Conservation (phyloP, 495 filamentous ascomycete genomes). For the Neurospora hispaniola region DNA sequence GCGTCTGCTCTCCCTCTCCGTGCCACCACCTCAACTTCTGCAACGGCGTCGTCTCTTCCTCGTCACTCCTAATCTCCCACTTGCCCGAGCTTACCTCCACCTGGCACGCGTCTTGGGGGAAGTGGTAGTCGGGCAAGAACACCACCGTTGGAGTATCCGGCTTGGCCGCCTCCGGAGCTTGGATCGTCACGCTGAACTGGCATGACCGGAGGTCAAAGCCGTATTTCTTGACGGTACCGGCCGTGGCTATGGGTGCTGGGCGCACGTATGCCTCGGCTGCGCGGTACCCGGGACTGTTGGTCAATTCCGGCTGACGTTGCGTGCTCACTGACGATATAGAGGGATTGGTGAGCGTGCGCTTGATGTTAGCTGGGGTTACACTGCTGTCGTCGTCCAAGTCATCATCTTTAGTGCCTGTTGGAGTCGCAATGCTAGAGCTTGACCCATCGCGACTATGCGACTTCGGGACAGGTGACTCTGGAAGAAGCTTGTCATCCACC, state of each 20-base stretch:
- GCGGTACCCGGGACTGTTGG: constrained; percentile 58
- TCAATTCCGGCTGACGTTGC: constrained; percentile 40
- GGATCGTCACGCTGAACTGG: constrained; percentile 58
- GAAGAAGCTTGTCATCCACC: constrained; percentile 63
- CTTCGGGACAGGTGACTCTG: constrained; percentile 36
- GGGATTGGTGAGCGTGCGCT: constrained; percentile 56
- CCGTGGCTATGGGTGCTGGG: constrained; percentile 67
- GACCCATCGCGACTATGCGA: constrained; percentile 23
- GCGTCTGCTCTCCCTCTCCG: constrained; percentile 65
- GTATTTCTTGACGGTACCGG: constrained; percentile 54
- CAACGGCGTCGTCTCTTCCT: constrained; percentile 51
- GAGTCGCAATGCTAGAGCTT: not conserved
- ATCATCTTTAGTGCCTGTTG: not conserved
- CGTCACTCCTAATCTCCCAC: constrained; percentile 70
- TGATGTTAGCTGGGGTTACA: constrained; percentile 61
- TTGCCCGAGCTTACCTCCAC: constrained; percentile 77
- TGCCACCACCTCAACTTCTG: constrained; percentile 89
- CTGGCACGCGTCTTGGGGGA: constrained; percentile 57
- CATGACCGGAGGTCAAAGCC: constrained; percentile 71
- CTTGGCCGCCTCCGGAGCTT: constrained; percentile 38
- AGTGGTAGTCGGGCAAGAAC: constrained; percentile 88
- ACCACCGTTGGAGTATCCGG: constrained; percentile 67
- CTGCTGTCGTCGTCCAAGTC: constrained; percentile 39
- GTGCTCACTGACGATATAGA: constrained; percentile 55
- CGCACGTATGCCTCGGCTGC: constrained; percentile 88